These are phyloP conservation scores for Ananas comosus DNA, from an alignment of 176 grass and related monocot genomes.

Conservation along the genomic window DNA sequence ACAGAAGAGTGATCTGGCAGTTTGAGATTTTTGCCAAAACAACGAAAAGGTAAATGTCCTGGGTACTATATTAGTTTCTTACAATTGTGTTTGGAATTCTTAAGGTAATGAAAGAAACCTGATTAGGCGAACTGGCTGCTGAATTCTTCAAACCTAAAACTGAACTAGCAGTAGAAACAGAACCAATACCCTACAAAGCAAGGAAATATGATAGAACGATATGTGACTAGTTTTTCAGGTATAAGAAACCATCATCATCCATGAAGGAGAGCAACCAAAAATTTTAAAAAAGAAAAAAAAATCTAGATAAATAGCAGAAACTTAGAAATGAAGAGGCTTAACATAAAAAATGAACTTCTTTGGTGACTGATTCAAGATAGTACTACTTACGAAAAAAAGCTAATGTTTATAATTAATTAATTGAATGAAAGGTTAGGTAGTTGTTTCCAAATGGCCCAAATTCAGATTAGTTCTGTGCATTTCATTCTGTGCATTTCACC, in stretches of 20 bases:
- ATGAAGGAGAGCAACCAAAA: neutral
- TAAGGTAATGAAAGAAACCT: slow-evolving; percentile 31
- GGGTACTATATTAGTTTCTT: neutral
- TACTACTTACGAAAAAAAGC: no score
- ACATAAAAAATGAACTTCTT: neutral
- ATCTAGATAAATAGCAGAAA: neutral
- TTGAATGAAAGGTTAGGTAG: no score
- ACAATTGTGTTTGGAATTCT: neutral
- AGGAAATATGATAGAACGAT: slow-evolving; percentile 23
- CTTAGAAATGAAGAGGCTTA: neutral
- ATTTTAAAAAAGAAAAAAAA: neutral
- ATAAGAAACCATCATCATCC: neutral
- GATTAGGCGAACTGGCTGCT: slow-evolving; percentile 43
- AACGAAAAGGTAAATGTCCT: neutral
- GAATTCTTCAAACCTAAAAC: slow-evolving; percentile 63
- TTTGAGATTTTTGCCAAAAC: neutral
- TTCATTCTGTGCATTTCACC: no score
- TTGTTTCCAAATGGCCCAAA: no score
- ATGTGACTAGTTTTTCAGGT: slow-evolving; percentile 9
- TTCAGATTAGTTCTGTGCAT: no score
- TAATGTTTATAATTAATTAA: no score
- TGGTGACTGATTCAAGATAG: no score
- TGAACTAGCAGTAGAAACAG: slow-evolving; percentile 50
- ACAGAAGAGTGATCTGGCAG: neutral
- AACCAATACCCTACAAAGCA: slow-evolving; percentile 59